These are phyloP conservation scores for Heimioporus sp. DNA, from an alignment of 768 basidiomycete species.

Conservation along the genomic window DNA sequence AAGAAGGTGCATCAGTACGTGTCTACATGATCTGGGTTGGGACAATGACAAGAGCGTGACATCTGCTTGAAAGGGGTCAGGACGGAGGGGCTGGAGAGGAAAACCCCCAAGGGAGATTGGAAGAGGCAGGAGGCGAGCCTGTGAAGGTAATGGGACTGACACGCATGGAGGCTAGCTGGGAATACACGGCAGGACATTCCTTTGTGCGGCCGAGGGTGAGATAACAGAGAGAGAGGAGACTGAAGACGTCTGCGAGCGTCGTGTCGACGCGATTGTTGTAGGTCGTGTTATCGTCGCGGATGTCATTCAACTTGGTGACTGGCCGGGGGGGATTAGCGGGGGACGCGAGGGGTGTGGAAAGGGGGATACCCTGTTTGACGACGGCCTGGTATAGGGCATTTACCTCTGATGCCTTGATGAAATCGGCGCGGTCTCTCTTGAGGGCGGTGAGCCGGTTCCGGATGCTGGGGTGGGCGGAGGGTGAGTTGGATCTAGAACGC, in stretches of 20 bases:
- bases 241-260: constrained; percentile 94
- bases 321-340: constrained; percentile 5
- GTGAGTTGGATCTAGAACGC: constrained; percentile 19
- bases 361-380: constrained; percentile 80
- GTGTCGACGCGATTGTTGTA: constrained; percentile 93
- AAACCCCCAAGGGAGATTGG: neutral
- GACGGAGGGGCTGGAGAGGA: constrained; percentile 10
- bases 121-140: neutral
- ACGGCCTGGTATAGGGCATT: constrained; percentile 89
- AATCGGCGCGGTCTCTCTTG: constrained; percentile 90
- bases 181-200: constrained; percentile 93
- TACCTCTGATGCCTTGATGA: constrained; percentile 91
- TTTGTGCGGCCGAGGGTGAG: constrained; percentile 95
- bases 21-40: constrained; percentile 19
- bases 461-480: constrained; percentile 55
- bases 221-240: constrained; percentile 93
- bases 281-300: constrained; percentile 72
- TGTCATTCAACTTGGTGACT: constrained; percentile 91
- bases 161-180: constrained; percentile 93
- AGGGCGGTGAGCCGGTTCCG: constrained; percentile 92
- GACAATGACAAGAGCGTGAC: constrained; percentile 15
- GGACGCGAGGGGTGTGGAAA: neutral
- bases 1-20: constrained; percentile 22
- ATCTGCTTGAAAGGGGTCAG: constrained; percentile 27
- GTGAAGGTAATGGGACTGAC: constrained; percentile 50